Percentiles rank a stretch among this genome's conserved stretches.
phyloP scores from a whole-genome alignment of 2,329 filamentous ascomycete species.

The Fusarium palustre region DNA sequence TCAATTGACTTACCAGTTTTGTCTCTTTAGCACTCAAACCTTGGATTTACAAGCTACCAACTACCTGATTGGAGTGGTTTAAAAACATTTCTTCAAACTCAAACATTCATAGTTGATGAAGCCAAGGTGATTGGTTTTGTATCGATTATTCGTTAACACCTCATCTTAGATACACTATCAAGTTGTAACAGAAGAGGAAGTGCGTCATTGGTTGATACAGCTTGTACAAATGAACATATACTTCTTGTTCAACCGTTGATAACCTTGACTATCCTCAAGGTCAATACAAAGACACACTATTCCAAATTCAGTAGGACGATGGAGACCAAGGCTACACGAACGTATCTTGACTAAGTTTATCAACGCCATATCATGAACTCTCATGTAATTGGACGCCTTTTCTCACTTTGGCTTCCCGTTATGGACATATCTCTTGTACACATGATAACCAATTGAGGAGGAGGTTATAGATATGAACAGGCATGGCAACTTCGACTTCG shows the following conservation, averaged over 20 bases:
- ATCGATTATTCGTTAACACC: not conserved
- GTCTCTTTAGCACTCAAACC: too few relatives aligned
- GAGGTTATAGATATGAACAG: constrained; percentile 8
- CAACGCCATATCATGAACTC: constrained; percentile 4
- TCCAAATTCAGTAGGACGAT: constrained; percentile 34
- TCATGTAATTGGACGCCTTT: constrained; percentile 12
- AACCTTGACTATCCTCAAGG: constrained; percentile 3
- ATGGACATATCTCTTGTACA: not conserved
- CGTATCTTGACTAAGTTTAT: not conserved
- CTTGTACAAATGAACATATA: not conserved
- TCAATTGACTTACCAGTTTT: too few relatives aligned
- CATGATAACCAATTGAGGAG: not conserved
- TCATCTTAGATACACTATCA: rapidly evolving
- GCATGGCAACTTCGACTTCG: not conserved
- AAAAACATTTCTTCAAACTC: too few relatives aligned
- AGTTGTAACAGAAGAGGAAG: not conserved
- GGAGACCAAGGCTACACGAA: constrained; percentile 18
- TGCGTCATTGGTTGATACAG: too few relatives aligned
- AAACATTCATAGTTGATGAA: too few relatives aligned
- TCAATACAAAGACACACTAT: constrained; percentile 2
- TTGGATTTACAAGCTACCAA: too few relatives aligned
- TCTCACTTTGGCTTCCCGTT: constrained; percentile 21
- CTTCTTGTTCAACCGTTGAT: not conserved
- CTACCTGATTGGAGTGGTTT: too few relatives aligned
- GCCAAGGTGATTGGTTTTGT: not conserved